phyloP scores from a whole-genome alignment of 2,329 filamentous ascomycete species.

The Domatiomyces catenatus region DNA sequence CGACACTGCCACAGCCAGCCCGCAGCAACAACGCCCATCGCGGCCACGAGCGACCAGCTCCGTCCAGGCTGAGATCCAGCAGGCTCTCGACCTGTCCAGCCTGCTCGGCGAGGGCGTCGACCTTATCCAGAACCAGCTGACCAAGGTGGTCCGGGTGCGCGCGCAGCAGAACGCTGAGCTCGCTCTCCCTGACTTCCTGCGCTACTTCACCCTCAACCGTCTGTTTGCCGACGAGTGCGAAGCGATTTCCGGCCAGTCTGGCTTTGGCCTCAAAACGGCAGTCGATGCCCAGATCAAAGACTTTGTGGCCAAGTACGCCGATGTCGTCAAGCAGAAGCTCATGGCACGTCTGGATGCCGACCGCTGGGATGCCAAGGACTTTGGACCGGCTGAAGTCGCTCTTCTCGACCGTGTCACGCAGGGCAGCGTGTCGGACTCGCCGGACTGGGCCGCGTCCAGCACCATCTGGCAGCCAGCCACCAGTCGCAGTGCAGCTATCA shows the following conservation, averaged over 20 bases:
- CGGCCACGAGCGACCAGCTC: constrained; percentile 12
- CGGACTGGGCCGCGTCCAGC: constrained; percentile 35
- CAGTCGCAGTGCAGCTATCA: constrained; percentile 5
- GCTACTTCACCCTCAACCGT: constrained; percentile 47
- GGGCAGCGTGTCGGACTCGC: constrained; percentile 43
- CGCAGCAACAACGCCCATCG: neutral
- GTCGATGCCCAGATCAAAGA: constrained; percentile 49
- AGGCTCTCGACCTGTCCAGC: constrained; percentile 50
- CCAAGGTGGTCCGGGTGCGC: constrained; percentile 48
- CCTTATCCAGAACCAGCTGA: constrained; percentile 48
- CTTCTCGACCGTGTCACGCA: constrained; percentile 41
- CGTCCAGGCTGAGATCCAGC: constrained; percentile 44
- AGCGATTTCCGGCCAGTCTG: constrained; percentile 47
- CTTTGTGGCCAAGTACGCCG: constrained; percentile 43
- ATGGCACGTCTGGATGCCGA: constrained; percentile 45
- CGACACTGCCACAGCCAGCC: neutral
- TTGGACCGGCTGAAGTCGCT: constrained; percentile 36
- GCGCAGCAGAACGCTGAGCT: constrained; percentile 44
- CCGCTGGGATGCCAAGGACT: constrained; percentile 50
- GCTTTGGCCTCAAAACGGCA: constrained; percentile 43
- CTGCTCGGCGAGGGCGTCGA: constrained; percentile 52
- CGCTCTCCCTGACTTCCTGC: constrained; percentile 41
- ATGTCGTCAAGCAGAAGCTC: constrained; percentile 41
- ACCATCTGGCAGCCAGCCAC: constrained; percentile 34
- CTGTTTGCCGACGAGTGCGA: constrained; percentile 54